Evolutionary conservation across 768 basidiomycete species (phyloP).

Genomic region (Tephrocybe sp.): DNA sequence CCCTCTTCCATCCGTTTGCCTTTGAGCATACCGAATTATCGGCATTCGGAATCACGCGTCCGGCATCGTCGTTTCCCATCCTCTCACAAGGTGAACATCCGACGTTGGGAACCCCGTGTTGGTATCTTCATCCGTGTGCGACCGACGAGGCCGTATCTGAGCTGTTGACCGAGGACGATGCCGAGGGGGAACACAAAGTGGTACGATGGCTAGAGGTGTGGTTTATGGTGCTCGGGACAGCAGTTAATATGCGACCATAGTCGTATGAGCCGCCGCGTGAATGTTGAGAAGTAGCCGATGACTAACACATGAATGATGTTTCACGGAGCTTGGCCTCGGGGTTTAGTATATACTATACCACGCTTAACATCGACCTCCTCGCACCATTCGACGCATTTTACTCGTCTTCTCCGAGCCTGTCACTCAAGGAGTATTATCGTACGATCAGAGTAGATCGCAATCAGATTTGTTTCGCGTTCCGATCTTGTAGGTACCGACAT

Average conservation of each 20-base stretch:
- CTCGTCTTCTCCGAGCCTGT: constrained; percentile 3
- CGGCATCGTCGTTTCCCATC: constrained; percentile 63
- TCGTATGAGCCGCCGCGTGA: neutral
- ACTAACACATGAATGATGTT: constrained; percentile 17
- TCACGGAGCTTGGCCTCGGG: constrained; percentile 15
- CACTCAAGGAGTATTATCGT: constrained; percentile 31
- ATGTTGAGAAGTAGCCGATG: constrained; percentile 3
- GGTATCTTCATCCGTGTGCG: constrained; percentile 90
- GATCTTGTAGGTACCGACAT: constrained; percentile 16
- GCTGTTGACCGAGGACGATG: constrained; percentile 52
- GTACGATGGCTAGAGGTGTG: constrained; percentile 69
- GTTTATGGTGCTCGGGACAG: constrained; percentile 72
- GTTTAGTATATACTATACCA: constrained; percentile 1
- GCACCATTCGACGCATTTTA: neutral
- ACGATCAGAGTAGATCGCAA: constrained; percentile 33
- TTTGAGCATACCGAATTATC: constrained; percentile 46
- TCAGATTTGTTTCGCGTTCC: constrained; percentile 22
- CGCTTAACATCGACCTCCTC: constrained; percentile 5
- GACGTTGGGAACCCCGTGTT: constrained; percentile 66
- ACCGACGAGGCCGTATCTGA: constrained; percentile 67
- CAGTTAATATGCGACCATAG: constrained; percentile 52
- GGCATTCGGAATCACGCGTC: constrained; percentile 52
- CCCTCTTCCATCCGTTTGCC: constrained; percentile 55
- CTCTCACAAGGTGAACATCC: constrained; percentile 90
- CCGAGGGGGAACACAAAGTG: constrained; percentile 28